A percentile compares a stretch with the other conserved stretches of the same genome.
These are phyloP conservation scores for Salicornia ramosissima DNA, from an alignment of 148 eudicot genomes.

Conservation along the genomic window DNA sequence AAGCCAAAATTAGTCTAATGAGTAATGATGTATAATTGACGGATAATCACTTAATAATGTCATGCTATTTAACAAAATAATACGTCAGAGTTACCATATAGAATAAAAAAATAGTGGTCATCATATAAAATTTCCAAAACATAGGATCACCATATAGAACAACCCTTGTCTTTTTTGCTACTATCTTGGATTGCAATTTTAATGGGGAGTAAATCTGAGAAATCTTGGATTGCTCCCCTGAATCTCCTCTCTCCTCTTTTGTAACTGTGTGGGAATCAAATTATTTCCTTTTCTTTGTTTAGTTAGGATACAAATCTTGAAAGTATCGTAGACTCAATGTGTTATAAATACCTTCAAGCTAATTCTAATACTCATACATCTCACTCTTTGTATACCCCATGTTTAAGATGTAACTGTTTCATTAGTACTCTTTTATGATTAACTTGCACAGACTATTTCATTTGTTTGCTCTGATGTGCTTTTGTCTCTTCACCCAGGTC, in stretches of 20 bases:
- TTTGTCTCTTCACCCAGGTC: conserved; percentile 42
- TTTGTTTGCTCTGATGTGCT: not conserved
- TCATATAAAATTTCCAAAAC: no score
- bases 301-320: not conserved
- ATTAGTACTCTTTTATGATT: not conserved
- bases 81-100: no score
- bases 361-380: not conserved
- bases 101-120: no score
- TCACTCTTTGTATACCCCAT: not conserved
- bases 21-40: no score
- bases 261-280: not conserved
- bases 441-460: not conserved
- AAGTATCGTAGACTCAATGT: not conserved
- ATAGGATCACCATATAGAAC: no score
- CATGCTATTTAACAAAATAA: no score
- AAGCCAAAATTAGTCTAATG: no score
- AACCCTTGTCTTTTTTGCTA: not conserved
- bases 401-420: not conserved
- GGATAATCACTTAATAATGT: no score
- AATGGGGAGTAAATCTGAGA: not conserved
- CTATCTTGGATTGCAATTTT: not conserved
- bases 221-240: not conserved
- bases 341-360: not conserved
- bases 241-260: not conserved
- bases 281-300: not conserved